These are phyloP conservation scores for Aphanocladium album DNA, from an alignment of 2,329 filamentous ascomycete species.

Conservation along the genomic window DNA sequence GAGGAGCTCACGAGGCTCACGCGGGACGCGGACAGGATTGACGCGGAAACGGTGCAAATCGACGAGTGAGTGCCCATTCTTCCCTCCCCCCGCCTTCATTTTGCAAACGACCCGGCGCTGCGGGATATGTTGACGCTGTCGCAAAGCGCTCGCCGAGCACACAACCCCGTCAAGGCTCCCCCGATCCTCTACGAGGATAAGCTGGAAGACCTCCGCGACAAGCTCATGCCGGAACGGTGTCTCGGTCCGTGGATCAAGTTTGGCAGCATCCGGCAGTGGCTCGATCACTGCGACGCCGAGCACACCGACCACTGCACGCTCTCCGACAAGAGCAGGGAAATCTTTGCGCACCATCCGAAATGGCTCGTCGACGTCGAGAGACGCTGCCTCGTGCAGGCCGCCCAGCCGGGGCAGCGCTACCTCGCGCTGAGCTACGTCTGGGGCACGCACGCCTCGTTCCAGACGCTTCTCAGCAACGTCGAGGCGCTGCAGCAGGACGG, in stretches of 20 bases:
- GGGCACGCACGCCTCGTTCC: conserved; percentile 12
- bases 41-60: not conserved
- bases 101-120: no score
- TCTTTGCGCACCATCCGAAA: conserved; percentile 5
- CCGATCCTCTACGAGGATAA: conserved; percentile 8
- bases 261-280: conserved; percentile 2
- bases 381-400: conserved; percentile 2
- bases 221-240: conserved; percentile 8
- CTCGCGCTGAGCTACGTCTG: conserved; percentile 20
- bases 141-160: not conserved
- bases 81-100: no score
- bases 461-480: conserved; percentile 4
- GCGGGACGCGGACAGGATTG: not conserved
- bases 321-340: not conserved
- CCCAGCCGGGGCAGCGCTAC: conserved; percentile 12
- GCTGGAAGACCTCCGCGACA: conserved; percentile 10
- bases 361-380: conserved; percentile 9
- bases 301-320: conserved; percentile 4
- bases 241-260: conserved; percentile 12
- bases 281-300: conserved; percentile 6
- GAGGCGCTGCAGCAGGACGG: conserved; percentile 2
- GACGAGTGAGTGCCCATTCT: not conserved
- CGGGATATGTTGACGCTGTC: not conserved
- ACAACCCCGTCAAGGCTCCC: not conserved
- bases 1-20: not conserved